These are phyloP conservation scores for Syzygium aqueum DNA, from an alignment of 345 rosid species.

Conservation along the genomic window DNA sequence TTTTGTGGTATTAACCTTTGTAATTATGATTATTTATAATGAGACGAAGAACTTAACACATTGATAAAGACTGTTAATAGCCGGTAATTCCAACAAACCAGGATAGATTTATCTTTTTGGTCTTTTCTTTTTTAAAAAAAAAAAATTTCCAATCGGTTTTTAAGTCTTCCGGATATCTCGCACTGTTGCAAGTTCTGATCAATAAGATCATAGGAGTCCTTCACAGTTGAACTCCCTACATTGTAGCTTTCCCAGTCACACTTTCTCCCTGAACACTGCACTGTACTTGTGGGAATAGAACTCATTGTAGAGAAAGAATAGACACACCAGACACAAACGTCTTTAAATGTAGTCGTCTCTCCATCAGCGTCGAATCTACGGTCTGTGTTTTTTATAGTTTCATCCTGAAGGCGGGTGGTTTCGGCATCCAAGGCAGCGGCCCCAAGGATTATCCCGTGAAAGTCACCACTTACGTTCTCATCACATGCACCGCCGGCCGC, in stretches of 20 bases:
- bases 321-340: background rate
- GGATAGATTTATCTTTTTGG: background rate
- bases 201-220: background rate
- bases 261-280: background rate
- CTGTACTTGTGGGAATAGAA: background rate
- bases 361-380: background rate
- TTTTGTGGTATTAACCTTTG: too few species aligned
- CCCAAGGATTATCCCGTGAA: background rate
- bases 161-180: background rate
- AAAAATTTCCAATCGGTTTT: background rate
- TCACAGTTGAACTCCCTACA: background rate
- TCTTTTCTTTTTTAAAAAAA: background rate
- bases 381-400: background rate
- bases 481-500: background rate
- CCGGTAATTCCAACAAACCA: background rate
- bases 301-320: background rate
- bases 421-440: background rate
- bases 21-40: background rate
- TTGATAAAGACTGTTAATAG: background rate
- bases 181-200: background rate
- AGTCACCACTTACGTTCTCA: background rate
- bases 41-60: background rate
- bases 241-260: background rate
- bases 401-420: background rate
- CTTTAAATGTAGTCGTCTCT: too few species aligned